Percentiles rank a stretch among this genome's conserved stretches.
phyloP scores from a whole-genome alignment of 2,329 filamentous ascomycete species.

The Xylaria arbuscula region DNA sequence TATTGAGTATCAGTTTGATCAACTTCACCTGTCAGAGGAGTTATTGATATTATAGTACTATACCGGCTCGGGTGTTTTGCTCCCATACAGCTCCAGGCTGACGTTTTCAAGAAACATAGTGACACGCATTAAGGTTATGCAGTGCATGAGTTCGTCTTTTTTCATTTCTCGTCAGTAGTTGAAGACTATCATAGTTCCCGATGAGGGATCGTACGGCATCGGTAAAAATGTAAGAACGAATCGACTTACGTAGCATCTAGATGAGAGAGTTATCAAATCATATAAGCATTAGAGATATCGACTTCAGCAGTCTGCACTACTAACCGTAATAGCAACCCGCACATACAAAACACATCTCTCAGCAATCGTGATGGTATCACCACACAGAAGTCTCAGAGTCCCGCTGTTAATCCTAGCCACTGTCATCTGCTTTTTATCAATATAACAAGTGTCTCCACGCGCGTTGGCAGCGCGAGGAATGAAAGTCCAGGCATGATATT shows the following conservation, averaged over 20 bases:
- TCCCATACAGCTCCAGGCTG: background rate
- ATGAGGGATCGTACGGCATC: background rate
- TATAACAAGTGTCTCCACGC: background rate
- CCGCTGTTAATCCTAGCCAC: background rate
- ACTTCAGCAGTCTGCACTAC: background rate
- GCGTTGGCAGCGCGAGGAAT: background rate
- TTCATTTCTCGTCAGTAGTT: no score
- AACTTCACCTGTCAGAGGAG: background rate
- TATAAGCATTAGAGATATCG: background rate
- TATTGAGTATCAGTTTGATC: background rate
- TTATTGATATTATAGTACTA: background rate
- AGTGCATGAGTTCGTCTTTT: constrained; percentile 20
- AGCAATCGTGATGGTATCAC: constrained; percentile 5
- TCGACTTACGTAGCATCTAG: constrained; percentile 18
- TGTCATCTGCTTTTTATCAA: background rate
- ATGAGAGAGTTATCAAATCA: background rate
- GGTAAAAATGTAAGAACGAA: background rate
- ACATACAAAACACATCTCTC: constrained; percentile 15
- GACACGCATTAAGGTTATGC: background rate
- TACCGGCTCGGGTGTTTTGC: background rate
- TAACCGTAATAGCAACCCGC: background rate
- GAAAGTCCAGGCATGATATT: background rate
- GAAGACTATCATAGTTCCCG: no score
- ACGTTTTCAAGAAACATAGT: background rate
- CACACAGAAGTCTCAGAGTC: background rate